phyloP scores from a whole-genome alignment of 1,284 basidiomycete genomes.

The Rhodotorula sp. region DNA sequence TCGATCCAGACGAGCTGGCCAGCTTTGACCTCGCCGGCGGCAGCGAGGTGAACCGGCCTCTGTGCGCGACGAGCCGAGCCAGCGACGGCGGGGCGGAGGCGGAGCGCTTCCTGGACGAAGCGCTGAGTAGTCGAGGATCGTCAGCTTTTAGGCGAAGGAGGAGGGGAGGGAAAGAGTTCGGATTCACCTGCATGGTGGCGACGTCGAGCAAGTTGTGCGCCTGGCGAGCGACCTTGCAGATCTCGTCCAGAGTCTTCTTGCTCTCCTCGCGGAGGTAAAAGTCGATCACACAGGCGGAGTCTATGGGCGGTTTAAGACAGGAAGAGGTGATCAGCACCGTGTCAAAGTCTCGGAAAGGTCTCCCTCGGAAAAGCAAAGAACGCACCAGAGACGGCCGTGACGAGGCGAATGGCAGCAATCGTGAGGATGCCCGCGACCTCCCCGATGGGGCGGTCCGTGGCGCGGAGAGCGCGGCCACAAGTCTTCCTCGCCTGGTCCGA shows the following conservation, averaged over 20 bases:
- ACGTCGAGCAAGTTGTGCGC: constrained; percentile 12
- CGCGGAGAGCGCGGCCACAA: constrained; percentile 27
- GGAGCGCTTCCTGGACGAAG: constrained; percentile 34
- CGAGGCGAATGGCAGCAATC: constrained; percentile 12
- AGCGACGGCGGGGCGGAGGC: constrained; percentile 36
- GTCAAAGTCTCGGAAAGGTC: too few relatives aligned
- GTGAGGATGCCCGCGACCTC: constrained; percentile 23
- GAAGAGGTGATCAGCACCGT: neutral
- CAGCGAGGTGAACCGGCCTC: too few relatives aligned
- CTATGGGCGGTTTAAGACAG: too few relatives aligned
- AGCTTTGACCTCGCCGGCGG: neutral
- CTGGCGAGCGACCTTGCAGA: constrained; percentile 5
- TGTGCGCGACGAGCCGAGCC: constrained; percentile 29
- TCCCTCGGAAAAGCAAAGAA: neutral
- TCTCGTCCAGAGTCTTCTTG: constrained; percentile 1
- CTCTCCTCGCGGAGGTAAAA: constrained; percentile 32
- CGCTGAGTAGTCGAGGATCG: neutral
- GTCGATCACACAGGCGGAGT: too few relatives aligned
- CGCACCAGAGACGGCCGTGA: constrained; percentile 16
- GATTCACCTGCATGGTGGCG: neutral
- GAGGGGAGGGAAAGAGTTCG: neutral
- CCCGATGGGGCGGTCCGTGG: constrained; percentile 10
- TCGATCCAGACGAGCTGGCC: neutral
- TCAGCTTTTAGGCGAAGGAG: neutral
- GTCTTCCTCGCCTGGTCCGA: constrained; percentile 9